phyloP scores from a whole-genome alignment of 2,329 filamentous ascomycete genomes.

The Ophiostoma ulmi region DNA sequence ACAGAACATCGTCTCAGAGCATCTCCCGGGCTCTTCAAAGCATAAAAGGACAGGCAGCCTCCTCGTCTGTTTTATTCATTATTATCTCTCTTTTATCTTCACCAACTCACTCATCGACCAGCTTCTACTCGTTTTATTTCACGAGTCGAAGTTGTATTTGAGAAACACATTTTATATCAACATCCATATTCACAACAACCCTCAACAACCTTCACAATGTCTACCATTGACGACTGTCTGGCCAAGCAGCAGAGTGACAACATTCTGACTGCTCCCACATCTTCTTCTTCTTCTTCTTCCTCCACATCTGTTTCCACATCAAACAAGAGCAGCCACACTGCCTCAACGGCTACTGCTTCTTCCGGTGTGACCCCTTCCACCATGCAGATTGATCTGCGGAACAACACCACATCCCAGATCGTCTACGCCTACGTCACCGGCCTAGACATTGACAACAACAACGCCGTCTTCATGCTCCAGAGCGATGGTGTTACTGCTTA shows the following conservation, averaged over 20 bases:
- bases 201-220: constrained; percentile 27
- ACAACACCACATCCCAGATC: constrained; percentile 56
- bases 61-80: background rate
- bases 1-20: background rate
- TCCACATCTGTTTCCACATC: background rate
- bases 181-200: background rate
- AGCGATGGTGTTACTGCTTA: constrained; percentile 62
- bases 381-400: constrained; percentile 58
- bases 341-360: background rate
- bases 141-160: background rate
- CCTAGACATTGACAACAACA: constrained; percentile 53
- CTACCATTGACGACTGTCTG: constrained; percentile 31
- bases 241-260: constrained; percentile 29
- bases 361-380: constrained; percentile 33
- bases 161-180: background rate
- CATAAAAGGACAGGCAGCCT: constrained; percentile 2
- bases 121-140: constrained; percentile 6
- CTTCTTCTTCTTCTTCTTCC: background rate
- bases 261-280: constrained; percentile 30
- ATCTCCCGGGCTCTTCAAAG: background rate
- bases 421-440: constrained; percentile 70
- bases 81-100: background rate
- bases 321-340: background rate
- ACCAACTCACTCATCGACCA: constrained; percentile 1
- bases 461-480: constrained; percentile 56